Evolutionary conservation across 768 basidiomycete species (phyloP).

Genomic region (Psilocybe azurescens): DNA sequence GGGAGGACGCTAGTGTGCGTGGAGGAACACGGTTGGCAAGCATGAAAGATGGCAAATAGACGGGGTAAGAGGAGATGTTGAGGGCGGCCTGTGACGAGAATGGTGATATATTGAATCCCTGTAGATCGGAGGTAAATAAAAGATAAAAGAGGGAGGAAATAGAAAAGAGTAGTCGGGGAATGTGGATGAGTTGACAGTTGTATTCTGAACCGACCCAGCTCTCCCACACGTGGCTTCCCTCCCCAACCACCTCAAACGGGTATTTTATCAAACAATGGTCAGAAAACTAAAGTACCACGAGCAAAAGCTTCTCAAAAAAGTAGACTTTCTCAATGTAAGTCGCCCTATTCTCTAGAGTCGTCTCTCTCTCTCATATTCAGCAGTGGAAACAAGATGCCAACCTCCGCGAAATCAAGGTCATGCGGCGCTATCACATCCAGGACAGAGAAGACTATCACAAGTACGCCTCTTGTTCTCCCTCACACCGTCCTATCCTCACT

Average conservation of each 20-base stretch:
- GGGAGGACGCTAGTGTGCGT: conserved; percentile 1
- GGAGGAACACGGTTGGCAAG: conserved; percentile 7
- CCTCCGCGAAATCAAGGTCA: conserved; percentile 89
- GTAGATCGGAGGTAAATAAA: conserved; percentile 21
- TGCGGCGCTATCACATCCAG: conserved; percentile 96
- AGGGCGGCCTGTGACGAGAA: conserved; percentile 13
- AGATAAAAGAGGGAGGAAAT: conserved; percentile 9
- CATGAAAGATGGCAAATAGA: conserved; percentile 19
- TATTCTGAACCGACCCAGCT: conserved; percentile 26
- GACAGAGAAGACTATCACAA: conserved; percentile 95
- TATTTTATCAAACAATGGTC: conserved; percentile 60
- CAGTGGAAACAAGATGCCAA: conserved; percentile 98
- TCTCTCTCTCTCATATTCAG: conserved; percentile 11
- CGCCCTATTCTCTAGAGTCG: neutral
- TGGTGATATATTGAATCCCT: conserved; percentile 1
- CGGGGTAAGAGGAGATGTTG: neutral
- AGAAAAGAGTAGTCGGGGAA: neutral
- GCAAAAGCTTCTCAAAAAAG: conserved; percentile 92
- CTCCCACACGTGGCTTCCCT: conserved; percentile 44
- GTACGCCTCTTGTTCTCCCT: conserved; percentile 37
- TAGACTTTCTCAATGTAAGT: conserved; percentile 92
- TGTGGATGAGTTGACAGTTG: conserved; percentile 18
- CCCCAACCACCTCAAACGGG: conserved; percentile 22
- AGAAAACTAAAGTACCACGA: conserved; percentile 97
- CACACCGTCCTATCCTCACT: conserved; percentile 4